Evolutionary conservation across 2,329 filamentous ascomycete species (phyloP), one percentile per base, ranked within the genome.

Genomic region (Trichoderma sp.): DNA sequence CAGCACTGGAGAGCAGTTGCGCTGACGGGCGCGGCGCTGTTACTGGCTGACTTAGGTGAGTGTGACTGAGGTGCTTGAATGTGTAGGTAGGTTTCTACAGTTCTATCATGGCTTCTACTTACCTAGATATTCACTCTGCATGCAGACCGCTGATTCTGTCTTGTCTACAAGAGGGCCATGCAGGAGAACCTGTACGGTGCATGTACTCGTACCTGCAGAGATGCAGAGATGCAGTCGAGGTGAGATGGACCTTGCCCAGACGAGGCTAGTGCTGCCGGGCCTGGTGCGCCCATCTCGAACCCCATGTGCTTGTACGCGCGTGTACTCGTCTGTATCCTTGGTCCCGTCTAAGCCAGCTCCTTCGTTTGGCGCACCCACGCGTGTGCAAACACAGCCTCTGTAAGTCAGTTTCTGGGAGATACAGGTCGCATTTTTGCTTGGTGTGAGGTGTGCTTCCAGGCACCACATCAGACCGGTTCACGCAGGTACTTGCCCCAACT

Each of bases 401-500:
- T 24, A 14, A 39, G 34, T 14, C 34, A 14, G 5, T 14, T 14
- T 1, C 9, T 34, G 30, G 30, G 30, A 34, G 30, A 7, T 5
- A 39, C 12, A 5, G 34, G 34, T 39, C 10, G 34, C 3, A 39
- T 39, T 12, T 39, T 12, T 5, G 34, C 21, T 24, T 24, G 21
- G 21, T 24, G 21, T 24, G 21, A 24, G 21, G 21, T 39, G 34
- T 39, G 4, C 34, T 14, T 39, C 34, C 12, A 51, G 10, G 48
- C 24, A 51, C 26, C 10, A 17, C 19, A 19, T 47, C 9, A 4
- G 17, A 15, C 39, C 15, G 39, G 50, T 43, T 55, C 60, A 63
- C 60, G 60, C 60, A 63, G 60, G 60, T 63, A 45, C 50, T 26
- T 39, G 19, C n/a, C 24, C 44, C 48, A 21, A 15, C 39, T 24